Conservation (phyloP, 805 yeast species). For the Kregervanrija delftensis region DNA sequence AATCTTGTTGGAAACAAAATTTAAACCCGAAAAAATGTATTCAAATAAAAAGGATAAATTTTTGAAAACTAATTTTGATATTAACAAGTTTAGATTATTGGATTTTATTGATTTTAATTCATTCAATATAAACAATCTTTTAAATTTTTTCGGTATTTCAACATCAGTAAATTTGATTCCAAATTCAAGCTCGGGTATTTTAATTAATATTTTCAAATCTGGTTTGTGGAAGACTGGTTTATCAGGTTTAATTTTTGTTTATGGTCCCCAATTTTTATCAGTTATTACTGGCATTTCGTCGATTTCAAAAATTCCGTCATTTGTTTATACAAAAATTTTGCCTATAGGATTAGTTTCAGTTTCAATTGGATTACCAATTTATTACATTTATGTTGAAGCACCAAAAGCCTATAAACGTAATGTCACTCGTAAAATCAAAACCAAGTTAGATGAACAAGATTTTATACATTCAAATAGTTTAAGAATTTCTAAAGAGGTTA, state of each 20-base stretch:
- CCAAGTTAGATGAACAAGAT: slow-evolving; percentile 58
- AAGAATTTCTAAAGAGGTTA: slow-evolving; percentile 74
- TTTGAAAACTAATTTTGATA: slow-evolving; percentile 51
- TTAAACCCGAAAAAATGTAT: slow-evolving; percentile 77
- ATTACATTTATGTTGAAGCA: slow-evolving; percentile 66
- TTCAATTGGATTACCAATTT: slow-evolving; percentile 30
- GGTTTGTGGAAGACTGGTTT: slow-evolving; percentile 22
- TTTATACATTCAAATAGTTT: slow-evolving; percentile 74
- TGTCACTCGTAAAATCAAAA: slow-evolving; percentile 62
- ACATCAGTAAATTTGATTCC: slow-evolving; percentile 14
- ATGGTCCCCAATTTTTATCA: slow-evolving; percentile 24
- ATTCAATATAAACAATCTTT: slow-evolving; percentile 49
- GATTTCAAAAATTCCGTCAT: slow-evolving; percentile 22
- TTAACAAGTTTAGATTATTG: slow-evolving; percentile 71
- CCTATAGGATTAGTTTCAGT: slow-evolving; percentile 26
- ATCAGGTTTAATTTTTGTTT: slow-evolving; percentile 20
- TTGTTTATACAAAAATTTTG: slow-evolving; percentile 16
- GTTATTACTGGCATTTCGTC: slow-evolving; percentile 26
- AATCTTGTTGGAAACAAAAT: slow-evolving; percentile 50
- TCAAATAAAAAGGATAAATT: slow-evolving; percentile 64
- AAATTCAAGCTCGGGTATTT: slow-evolving; percentile 28
- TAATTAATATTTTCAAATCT: slow-evolving; percentile 16
- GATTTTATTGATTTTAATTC: slow-evolving; percentile 74
- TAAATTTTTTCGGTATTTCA: slow-evolving; percentile 3
- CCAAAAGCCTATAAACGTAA: slow-evolving; percentile 88